These are phyloP conservation scores for Aspergillus affinis DNA, from an alignment of 495 filamentous ascomycete genomes.

Conservation along the genomic window DNA sequence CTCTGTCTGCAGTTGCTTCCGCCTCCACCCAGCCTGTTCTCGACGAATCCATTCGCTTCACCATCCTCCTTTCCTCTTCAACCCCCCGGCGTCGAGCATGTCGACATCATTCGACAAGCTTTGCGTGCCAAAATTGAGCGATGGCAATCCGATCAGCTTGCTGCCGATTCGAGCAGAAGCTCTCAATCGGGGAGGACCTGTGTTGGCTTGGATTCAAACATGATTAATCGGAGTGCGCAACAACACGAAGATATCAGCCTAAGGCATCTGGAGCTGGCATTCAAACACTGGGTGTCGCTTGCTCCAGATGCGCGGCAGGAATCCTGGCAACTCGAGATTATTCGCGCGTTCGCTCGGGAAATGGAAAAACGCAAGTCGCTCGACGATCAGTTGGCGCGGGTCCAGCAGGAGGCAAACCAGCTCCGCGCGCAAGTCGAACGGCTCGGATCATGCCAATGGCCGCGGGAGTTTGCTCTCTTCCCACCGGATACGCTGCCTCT, in stretches of 20 bases:
- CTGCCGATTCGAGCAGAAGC: conserved; percentile 26
- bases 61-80: conserved; percentile 71
- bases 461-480: conserved; percentile 67
- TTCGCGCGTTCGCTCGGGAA: conserved; percentile 67
- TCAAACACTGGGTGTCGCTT: conserved; percentile 66
- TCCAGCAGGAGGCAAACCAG: conserved; percentile 70
- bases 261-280: conserved; percentile 68
- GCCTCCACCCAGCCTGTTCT: conserved; percentile 72
- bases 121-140: conserved; percentile 64
- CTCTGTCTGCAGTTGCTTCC: conserved; percentile 78
- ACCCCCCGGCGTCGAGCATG: conserved; percentile 68
- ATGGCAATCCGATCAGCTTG: conserved; percentile 51
- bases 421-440: conserved; percentile 69
- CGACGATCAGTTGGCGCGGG: conserved; percentile 58
- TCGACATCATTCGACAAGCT: conserved; percentile 64
- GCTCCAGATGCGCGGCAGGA: conserved; percentile 56
- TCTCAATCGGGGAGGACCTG: conserved; percentile 27
- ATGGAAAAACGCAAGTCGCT: conserved; percentile 62
- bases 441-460: conserved; percentile 65
- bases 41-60: conserved; percentile 66
- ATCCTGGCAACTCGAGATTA: conserved; percentile 76
- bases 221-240: conserved; percentile 47
- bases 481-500: conserved; percentile 64
- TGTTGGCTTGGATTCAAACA: conserved; percentile 33
- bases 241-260: conserved; percentile 60